Conservation (phyloP, 2,329 filamentous ascomycete species). For the Stachybotrys elegans region DNA sequence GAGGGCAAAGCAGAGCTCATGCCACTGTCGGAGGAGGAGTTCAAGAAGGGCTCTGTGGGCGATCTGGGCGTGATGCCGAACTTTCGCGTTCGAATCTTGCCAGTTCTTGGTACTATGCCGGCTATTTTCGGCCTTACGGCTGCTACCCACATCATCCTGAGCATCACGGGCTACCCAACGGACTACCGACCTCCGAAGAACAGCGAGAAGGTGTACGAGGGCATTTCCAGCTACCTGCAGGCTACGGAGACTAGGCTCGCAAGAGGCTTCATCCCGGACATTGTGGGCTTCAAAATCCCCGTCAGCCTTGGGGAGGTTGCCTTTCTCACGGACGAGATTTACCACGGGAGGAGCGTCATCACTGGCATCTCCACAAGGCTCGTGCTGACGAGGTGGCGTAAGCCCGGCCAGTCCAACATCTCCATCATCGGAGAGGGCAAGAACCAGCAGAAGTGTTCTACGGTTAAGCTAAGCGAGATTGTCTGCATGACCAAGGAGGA, state of each 20-base stretch:
- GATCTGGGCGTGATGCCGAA: conserved; percentile 86
- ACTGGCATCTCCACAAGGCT: conserved; percentile 78
- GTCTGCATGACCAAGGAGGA: conserved; percentile 95
- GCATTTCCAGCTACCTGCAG: conserved; percentile 70
- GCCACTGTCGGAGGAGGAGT: conserved; percentile 83
- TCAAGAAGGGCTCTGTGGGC: conserved; percentile 75
- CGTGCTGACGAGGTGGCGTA: conserved; percentile 74
- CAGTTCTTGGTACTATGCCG: conserved; percentile 94
- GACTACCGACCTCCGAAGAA: conserved; percentile 79
- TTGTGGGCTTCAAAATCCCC: conserved; percentile 70
- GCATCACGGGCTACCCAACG: conserved; percentile 75
- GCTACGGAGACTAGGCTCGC: conserved; percentile 73
- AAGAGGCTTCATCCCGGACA: conserved; percentile 28
- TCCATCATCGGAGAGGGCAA: conserved; percentile 57
- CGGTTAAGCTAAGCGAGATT: conserved; percentile 62
- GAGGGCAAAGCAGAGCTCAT: conserved; percentile 88
- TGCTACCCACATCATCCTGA: conserved; percentile 88
- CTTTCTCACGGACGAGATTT: conserved; percentile 88
- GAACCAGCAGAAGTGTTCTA: conserved; percentile 73
- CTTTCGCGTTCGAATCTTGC: conserved; percentile 90
- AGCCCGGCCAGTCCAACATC: conserved; percentile 54
- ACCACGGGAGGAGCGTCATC: conserved; percentile 73
- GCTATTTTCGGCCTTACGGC: conserved; percentile 89
- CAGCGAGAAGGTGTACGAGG: conserved; percentile 88
- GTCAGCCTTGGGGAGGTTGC: conserved; percentile 76